Evolutionary conservation across 2,329 filamentous ascomycete genomes (phyloP).

Genomic region (Plectosphaerella sp.): DNA sequence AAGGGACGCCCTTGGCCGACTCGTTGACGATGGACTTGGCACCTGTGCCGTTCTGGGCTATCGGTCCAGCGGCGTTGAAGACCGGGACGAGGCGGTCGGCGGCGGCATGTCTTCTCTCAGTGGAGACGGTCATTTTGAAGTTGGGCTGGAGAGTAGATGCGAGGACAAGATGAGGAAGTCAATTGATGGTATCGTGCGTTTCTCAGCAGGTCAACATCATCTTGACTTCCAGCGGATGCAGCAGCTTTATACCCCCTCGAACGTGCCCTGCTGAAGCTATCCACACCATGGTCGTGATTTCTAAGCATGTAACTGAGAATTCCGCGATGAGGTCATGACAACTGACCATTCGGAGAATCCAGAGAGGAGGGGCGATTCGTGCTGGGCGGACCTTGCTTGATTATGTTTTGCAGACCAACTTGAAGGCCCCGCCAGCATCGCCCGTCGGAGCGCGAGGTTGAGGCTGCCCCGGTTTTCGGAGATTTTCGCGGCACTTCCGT

Average conservation of each 20-base stretch:
- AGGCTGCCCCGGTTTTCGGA: too few relatives aligned
- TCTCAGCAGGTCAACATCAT: neutral
- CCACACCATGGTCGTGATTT: neutral
- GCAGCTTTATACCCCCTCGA: neutral
- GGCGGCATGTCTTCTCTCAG: neutral
- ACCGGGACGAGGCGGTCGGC: neutral
- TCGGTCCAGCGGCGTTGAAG: too few relatives aligned
- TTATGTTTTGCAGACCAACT: too few relatives aligned
- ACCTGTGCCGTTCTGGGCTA: neutral
- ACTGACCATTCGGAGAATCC: neutral
- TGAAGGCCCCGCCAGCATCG: too few relatives aligned
- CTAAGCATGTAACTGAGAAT: neutral
- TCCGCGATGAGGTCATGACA: neutral
- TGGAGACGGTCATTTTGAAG: neutral
- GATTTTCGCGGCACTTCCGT: too few relatives aligned
- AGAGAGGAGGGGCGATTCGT: too few relatives aligned
- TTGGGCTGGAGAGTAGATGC: neutral
- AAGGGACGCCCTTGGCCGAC: neutral
- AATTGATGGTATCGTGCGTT: neutral
- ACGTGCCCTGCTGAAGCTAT: neutral
- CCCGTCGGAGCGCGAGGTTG: too few relatives aligned
- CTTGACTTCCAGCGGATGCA: neutral
- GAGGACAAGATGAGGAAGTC: neutral
- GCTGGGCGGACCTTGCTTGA: too few relatives aligned
- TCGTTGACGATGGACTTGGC: neutral